Evolutionary conservation across 768 basidiomycete species (phyloP).

Genomic region (Russula emetica): DNA sequence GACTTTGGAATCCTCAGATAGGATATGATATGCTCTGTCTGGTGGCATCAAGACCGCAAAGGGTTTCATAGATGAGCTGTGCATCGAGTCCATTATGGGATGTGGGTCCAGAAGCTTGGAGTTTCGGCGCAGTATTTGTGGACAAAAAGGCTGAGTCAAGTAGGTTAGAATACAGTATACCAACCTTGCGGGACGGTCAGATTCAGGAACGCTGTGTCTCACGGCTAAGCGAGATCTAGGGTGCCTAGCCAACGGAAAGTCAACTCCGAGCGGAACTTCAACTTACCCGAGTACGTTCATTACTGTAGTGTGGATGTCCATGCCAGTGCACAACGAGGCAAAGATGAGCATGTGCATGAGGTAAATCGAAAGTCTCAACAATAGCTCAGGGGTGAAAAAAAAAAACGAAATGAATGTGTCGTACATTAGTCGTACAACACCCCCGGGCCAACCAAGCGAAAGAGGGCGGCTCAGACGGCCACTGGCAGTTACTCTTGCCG

Average conservation of each 20-base stretch:
- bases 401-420: background rate
- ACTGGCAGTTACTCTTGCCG: background rate
- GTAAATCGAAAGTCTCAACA: slow-evolving; percentile 7
- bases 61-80: background rate
- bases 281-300: no score
- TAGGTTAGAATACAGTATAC: no score
- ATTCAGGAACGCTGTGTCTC: no score
- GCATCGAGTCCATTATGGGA: background rate
- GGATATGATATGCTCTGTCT: background rate
- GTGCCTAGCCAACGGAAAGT: no score
- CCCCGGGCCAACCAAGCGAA: background rate
- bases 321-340: background rate
- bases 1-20: background rate
- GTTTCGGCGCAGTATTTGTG: no score
- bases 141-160: background rate
- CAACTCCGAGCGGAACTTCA: no score
- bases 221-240: no score
- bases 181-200: no score
- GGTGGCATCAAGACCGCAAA: background rate
- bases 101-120: background rate
- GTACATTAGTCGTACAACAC: no score
- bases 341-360: background rate
- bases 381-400: background rate
- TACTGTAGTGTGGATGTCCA: background rate
- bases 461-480: background rate